Base-by-base conservation (phyloP, 2,329 filamentous ascomycete genomes). In the Trichophyton simii region DNA sequence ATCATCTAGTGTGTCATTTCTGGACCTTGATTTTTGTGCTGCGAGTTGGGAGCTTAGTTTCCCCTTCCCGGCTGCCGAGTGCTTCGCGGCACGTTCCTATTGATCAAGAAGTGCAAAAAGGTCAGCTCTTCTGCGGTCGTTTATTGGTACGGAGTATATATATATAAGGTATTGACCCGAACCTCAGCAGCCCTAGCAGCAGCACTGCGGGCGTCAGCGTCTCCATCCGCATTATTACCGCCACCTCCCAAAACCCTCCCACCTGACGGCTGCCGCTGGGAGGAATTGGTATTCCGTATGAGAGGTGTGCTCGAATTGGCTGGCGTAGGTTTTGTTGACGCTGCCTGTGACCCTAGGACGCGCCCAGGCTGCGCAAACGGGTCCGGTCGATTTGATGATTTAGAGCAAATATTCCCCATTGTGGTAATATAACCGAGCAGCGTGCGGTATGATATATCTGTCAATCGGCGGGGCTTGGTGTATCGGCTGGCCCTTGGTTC, bases 321-420 rank as follows among this genome's bases (percentile, higher is more conserved):
- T 73, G 63, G 64, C 69, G 78, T 66, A 71, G 79, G 15, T 15
- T n/a, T 46, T 18, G 44, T 20, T 11, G 44, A 64, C 63, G 76
- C 66, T 7, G 79, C 73, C 20, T 79, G 77, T 42, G 84, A 79
- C 66, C 84, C 87, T 60, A 95, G 80, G 42, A 84, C 82, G 60
- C 89, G 87, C 63, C 89, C 90, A 57, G 87, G 86, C 60, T 83
- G 82, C 59, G 83, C 76, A 77, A 91, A 94, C 73, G 83, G 79
- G 67, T 88, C 84, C 50, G 77, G 68, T 65, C 78, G 69, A 65
- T 82, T 76, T 36, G 83, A 77, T 62, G 79, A 81, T 73, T 89
- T 91, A 72, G 89, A 88, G 78, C 89, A 96, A 75, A 90, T 81
- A 73, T 90, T 92, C 63, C 91, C 91, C 91, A 96, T 96, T 66